Base-by-base conservation (phyloP, 495 filamentous ascomycete genomes). In the Penicillium flavigenum region DNA sequence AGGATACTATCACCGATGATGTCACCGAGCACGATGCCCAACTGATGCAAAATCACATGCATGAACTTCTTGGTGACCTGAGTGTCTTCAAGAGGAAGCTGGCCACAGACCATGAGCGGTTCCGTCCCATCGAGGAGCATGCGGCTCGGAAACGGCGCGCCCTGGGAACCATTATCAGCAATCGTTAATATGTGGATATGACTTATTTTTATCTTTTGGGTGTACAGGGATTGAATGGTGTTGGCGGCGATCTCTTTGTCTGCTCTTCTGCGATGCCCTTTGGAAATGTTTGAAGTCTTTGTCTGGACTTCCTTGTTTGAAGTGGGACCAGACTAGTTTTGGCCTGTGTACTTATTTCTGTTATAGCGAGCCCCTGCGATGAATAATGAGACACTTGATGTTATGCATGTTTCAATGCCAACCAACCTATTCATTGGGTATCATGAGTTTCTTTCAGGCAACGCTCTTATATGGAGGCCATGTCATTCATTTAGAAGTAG, bases 11-110 rank as follows among this genome's bases (percentile, higher is more conserved):
- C 3, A 59, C 60, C 12, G 53, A 60, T 22, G 68, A 71, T 24
- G 36, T 43, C 16, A 64, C 61, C 31, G 70, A 79, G n/a, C 47
- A 63, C 2, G 76, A 79, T 43, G 79, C 77, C 0, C 61, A 77
- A 34, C 86, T 87, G 47, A 83, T 88, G 75, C 86, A 91, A 58
- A 79, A 81, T 27, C 78, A 81, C 63, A 85, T 90, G 79, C 79
- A 87, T 55, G 83, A 86, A 45, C 73, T 94, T 53, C 74, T 96
- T 54, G 81, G 85, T 52, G 92, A 96, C 63, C 65, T 98, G 43
- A 83, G 83, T 19, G 64, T 96, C 62, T 96, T 97, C 72, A 87
- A 86, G 65, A 82, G 84, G 63, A 96, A 96, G 75, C 79, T 96
- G 36, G 83, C 79, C 16, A 89, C 92, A 59, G 94, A 98, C 65